Evolutionary conservation across 768 basidiomycete genomes (phyloP), one percentile per base, ranked within the genome.

Genomic region (Clavulina sp.): DNA sequence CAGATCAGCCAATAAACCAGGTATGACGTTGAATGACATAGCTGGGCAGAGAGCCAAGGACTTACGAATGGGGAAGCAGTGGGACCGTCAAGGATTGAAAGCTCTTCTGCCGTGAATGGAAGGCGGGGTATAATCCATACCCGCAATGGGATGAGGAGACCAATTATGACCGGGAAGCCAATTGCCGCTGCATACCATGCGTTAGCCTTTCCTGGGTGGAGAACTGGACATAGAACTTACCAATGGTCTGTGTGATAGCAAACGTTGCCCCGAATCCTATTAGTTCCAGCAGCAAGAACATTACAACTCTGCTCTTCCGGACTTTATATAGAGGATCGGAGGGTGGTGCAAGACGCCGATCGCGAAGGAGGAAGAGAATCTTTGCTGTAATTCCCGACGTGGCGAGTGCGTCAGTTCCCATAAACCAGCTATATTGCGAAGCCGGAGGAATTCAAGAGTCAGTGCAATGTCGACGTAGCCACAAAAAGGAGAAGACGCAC

Each of bases 161-260:
- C 74, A 60, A 93, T 91, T 59, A 95, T 76, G 48, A 93, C 72
- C 0, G 91, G 88, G 63, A 95, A 95, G 0, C 81, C 87, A 53
- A 93, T 88, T 3, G 87, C 88, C 38, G 84, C 89, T 80, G 61
- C 52, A 9, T 5, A 52, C 36, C 13, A 52, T 26, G 33, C 16
- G n/a, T 31, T 33, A 41, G 33, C n/a, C 7, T 9, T 21, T 34
- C n/a, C 41, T 43, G 49, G 21, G 34, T 7, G 24, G 19, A 48
- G 3, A 43, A 31, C 4, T 33, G 32, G 48, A 3, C 16, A 1
- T 16, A 30, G 53, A 2, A 61, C 71, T 30, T 55, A 85, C 85
- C 85, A 54, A 83, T 77, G 1, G 88, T 92, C 61, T 95, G 89
- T 0, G 85, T 88, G 56, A 95, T 78, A 5, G 85, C 84, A 62